Base-by-base conservation (phyloP, 2,329 filamentous ascomycete species). In the Ascochyta rabiei region DNA sequence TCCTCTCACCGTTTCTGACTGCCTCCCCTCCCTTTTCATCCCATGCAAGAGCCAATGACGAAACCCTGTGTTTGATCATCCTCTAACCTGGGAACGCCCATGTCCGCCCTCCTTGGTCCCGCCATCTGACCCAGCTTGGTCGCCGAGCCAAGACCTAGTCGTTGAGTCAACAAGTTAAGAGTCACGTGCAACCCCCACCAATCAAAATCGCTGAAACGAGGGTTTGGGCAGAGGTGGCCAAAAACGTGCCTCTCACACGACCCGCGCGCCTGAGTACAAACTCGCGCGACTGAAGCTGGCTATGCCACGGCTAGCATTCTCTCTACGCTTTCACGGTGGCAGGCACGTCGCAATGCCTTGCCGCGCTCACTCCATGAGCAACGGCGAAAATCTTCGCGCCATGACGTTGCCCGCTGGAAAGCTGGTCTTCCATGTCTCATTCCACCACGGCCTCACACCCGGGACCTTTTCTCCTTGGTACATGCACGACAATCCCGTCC, bases 21-120 rank as follows among this genome's bases (percentile, higher is more conserved):
- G 16, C 26, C 37, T 50, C 42, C 52, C 28, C 34, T 19, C n/a
- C 39, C 18, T 43, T 38, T 21, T 35, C 19, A 6, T 18, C 34
- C 21, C 15, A 18, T 26, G 18, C 34, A 53, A 31, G 15, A 47
- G 30, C 57, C 54, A 60, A 60, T 59, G 38, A 56, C 38, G 37
- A 44, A 37, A 42, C 30, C 40, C 53, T 38, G 42, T 48, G 60
- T 67, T 65, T 64, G 60, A 67, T 67, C 61, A 57, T 34, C 61
- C 48, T 60, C 39, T 52, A 55, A 59, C 59, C 47, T 55, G 52
- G 38, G 49, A 43, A 50, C 35, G 51, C 52, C 37, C 48, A 38
- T 41, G 56, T 52, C 53, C 56, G 43, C 57, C 53, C 30, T 30
- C 53, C n/a, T n/a, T n/a, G n/a, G 44, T 60, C 46, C 56, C 56